These are phyloP conservation scores for Tephrocybe rancida DNA, from an alignment of 768 basidiomycete species.

Conservation along the genomic window DNA sequence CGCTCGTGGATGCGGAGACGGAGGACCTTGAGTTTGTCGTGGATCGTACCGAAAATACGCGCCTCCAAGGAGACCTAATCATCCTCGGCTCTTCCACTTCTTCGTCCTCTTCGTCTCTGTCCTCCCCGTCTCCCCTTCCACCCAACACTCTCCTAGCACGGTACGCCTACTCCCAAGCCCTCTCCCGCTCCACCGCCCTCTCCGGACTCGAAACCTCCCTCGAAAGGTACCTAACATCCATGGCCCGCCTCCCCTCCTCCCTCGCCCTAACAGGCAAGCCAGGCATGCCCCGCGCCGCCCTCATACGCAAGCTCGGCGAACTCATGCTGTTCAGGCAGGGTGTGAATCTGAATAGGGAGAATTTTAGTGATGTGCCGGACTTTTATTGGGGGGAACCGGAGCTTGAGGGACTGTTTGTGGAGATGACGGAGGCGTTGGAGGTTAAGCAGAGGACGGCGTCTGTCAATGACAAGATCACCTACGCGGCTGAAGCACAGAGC, in stretches of 20 bases:
- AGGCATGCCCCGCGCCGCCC: slow-evolving; percentile 74
- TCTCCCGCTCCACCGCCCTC: slow-evolving; percentile 86
- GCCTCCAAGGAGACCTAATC: slow-evolving; percentile 90
- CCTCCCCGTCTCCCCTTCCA: slow-evolving; percentile 78
- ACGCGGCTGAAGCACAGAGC: slow-evolving; percentile 88
- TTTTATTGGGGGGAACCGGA: slow-evolving; percentile 96
- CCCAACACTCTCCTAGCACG: slow-evolving; percentile 78
- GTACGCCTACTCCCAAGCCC: slow-evolving; percentile 90
- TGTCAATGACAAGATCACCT: slow-evolving; percentile 91
- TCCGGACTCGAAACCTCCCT: slow-evolving; percentile 86
- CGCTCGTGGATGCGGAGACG: slow-evolving; percentile 72
- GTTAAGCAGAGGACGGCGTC: slow-evolving; percentile 79
- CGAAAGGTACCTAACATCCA: slow-evolving; percentile 81
- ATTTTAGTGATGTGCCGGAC: slow-evolving; percentile 87
- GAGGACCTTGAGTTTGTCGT: slow-evolving; percentile 93
- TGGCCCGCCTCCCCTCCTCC: slow-evolving; percentile 76
- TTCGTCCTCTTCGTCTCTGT: too few species aligned
- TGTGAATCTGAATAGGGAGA: slow-evolving; percentile 86
- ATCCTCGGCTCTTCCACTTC: slow-evolving; percentile 89
- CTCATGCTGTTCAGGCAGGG: slow-evolving; percentile 92
- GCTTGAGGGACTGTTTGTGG: slow-evolving; percentile 89
- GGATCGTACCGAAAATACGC: slow-evolving; percentile 84
- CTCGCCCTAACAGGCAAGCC: slow-evolving; percentile 82
- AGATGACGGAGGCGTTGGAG: slow-evolving; percentile 84
- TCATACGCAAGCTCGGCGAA: slow-evolving; percentile 92